Base-by-base conservation (phyloP, 139 green algal genomes). In the Bryopsis sp. region DNA sequence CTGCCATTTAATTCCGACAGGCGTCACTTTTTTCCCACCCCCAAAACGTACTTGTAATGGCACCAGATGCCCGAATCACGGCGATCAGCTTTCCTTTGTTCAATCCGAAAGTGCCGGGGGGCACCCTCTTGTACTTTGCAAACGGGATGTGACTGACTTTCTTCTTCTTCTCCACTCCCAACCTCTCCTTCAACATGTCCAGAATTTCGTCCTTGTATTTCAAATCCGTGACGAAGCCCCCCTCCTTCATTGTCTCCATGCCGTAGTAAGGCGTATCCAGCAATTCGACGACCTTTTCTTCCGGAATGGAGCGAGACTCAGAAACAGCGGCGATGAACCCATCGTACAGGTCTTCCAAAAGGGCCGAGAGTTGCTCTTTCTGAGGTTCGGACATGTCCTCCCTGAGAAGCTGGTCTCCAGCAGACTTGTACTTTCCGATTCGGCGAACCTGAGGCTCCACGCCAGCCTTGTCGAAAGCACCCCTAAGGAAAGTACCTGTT, bases 341-440 rank as follows among this genome's bases (percentile, higher is more conserved):
- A 8, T 79, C 73, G 62, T 93, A 94, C 26, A 96, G 85, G 73
- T 92, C 86, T 6, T 95, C 89, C 67, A 97, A 77, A 38, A 98
- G 74, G 4, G 84, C 89, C 24, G 54, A 81, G n/a, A 97, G 78
- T 80, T 91, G 85, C 77, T 95, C 85, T 7, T 78, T 72, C 75
- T 97, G 92, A n/a, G 78, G 47, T 37, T 85, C 79, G 34, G 58
- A 64, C 92, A 97, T 97, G 74, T 90, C 83, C 1, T 64, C 75
- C 2, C 93, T 79, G 76, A 95, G 74, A 68, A 98, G 78, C 84
- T 98, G 93, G 74, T 98, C 92, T 3, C 92, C 92, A 50, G 83
- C 83, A 15, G 66, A 82, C 82, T 94, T 94, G 79, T 90, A 95
- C 31, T 79, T 79, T 22, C 88, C 92, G 46, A 98, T 96, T 43